Evolutionary conservation across 108 stramenopile genomes (phyloP).

Genomic region (Pinguiococcus pyrenoidosus): DNA sequence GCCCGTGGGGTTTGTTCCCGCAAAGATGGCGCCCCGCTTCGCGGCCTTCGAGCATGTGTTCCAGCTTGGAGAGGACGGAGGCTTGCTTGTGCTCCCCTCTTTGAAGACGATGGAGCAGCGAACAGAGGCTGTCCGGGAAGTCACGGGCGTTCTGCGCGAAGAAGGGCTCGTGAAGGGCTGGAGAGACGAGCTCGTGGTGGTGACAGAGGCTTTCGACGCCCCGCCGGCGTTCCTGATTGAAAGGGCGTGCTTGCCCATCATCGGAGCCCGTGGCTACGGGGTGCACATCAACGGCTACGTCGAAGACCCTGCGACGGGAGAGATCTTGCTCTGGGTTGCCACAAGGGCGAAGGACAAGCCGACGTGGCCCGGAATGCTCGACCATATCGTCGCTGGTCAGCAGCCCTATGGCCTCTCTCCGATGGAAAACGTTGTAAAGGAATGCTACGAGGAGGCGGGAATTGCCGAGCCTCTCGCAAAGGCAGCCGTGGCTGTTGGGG

Average conservation of each 20-base stretch:
- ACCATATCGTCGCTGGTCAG: constrained; percentile 79
- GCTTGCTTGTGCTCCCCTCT: too few relatives aligned
- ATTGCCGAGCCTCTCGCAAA: constrained; percentile 46
- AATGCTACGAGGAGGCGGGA: constrained; percentile 72
- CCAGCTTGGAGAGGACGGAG: too few relatives aligned
- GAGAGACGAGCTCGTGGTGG: constrained; percentile 17
- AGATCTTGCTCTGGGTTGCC: constrained; percentile 56
- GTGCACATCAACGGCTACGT: constrained; percentile 63
- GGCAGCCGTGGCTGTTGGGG: constrained; percentile 47
- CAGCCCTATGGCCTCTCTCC: constrained; percentile 57
- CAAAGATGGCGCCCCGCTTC: too few relatives aligned
- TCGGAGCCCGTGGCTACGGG: constrained; percentile 61
- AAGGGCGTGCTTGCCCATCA: constrained; percentile 52
- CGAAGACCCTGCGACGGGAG: constrained; percentile 2
- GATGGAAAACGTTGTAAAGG: constrained; percentile 70
- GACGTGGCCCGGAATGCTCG: constrained; percentile 66
- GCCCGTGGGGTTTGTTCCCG: too few relatives aligned
- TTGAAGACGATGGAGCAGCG: not conserved
- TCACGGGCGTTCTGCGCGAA: not conserved
- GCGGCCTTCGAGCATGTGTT: too few relatives aligned
- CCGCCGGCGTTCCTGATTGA: constrained; percentile 47
- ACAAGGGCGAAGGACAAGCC: constrained; percentile 56
- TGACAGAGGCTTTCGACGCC: constrained; percentile 1
- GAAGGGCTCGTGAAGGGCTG: constrained; percentile 9
- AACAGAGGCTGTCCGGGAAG: not conserved